Percentiles rank a stretch among this genome's conserved stretches.
Evolutionary conservation across 2,329 filamentous ascomycete species (phyloP).

Genomic region (Clathrospora elynae): DNA sequence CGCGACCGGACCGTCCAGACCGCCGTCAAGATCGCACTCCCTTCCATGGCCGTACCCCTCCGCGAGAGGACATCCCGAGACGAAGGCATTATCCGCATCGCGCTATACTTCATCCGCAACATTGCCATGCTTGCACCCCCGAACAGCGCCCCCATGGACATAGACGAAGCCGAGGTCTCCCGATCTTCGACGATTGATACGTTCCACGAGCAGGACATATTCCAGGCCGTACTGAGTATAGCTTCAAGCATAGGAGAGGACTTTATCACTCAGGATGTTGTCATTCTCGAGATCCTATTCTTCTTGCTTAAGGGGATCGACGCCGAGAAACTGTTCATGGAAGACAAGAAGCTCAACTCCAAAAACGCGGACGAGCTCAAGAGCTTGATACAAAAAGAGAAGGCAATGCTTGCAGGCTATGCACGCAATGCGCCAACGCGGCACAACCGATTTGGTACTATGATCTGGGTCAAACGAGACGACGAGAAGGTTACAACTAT

Average conservation of each 20-base stretch:
- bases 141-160: conserved; percentile 73
- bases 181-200: conserved; percentile 86
- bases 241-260: conserved; percentile 94
- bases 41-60: conserved; percentile 79
- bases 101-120: conserved; percentile 88
- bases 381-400: conserved; percentile 78
- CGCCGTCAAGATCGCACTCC: conserved; percentile 78
- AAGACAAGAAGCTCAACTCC: conserved; percentile 71
- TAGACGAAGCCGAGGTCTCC: conserved; percentile 88
- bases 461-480: conserved; percentile 93
- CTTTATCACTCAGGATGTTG: conserved; percentile 84
- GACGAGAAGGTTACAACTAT: conserved; percentile 84
- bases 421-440: conserved; percentile 79
- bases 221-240: conserved; percentile 81
- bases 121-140: conserved; percentile 82
- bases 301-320: conserved; percentile 91
- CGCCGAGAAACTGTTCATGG: conserved; percentile 81
- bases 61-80: conserved; percentile 79
- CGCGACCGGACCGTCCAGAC: conserved; percentile 77
- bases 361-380: conserved; percentile 75
- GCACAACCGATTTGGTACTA: conserved; percentile 93
- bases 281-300: conserved; percentile 90
- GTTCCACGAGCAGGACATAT: conserved; percentile 88
- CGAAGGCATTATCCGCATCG: conserved; percentile 88
- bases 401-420: conserved; percentile 77